These are phyloP conservation scores for Rostrohypoxylon terebratum DNA, from an alignment of 495 filamentous ascomycete genomes.

Conservation along the genomic window DNA sequence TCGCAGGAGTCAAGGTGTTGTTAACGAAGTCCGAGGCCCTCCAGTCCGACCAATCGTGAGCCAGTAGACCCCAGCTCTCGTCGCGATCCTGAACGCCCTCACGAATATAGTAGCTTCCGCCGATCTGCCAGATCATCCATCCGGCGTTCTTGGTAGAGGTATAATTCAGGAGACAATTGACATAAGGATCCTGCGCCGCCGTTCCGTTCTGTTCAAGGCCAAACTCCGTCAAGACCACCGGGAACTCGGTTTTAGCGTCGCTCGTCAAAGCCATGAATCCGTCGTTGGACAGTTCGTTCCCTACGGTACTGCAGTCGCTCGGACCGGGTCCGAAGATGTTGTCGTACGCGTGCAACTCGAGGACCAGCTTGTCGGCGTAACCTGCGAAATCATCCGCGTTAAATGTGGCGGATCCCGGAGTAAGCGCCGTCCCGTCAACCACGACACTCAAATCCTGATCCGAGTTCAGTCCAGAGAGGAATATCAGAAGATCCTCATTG, in stretches of 20 bases:
- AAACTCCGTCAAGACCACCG: slow-evolving; percentile 64
- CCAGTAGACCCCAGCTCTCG: slow-evolving; percentile 61
- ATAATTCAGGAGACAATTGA: slow-evolving; percentile 60
- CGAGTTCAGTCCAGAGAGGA: slow-evolving; percentile 67
- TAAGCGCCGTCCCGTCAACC: slow-evolving; percentile 56
- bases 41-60: slow-evolving; percentile 58
- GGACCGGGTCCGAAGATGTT: slow-evolving; percentile 54
- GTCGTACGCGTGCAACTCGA: slow-evolving; percentile 72
- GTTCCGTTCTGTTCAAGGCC: slow-evolving; percentile 56
- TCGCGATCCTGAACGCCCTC: slow-evolving; percentile 62
- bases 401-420: slow-evolving; percentile 57
- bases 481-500: slow-evolving; percentile 66
- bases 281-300: slow-evolving; percentile 61
- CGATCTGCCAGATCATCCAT: slow-evolving; percentile 69
- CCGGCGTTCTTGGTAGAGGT: slow-evolving; percentile 60
- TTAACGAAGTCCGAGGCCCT: slow-evolving; percentile 51
- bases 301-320: slow-evolving; percentile 59
- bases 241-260: slow-evolving; percentile 59
- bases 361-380: slow-evolving; percentile 64
- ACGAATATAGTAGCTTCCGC: slow-evolving; percentile 67
- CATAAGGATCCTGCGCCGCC: slow-evolving; percentile 57
- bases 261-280: slow-evolving; percentile 66
- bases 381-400: slow-evolving; percentile 56
- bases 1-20: slow-evolving; percentile 50
- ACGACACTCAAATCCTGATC: slow-evolving; percentile 62